Percentiles rank a stretch among this genome's conserved stretches.
These are phyloP conservation scores for Aspergillus baeticus DNA, from an alignment of 495 filamentous ascomycete genomes.

Conservation along the genomic window DNA sequence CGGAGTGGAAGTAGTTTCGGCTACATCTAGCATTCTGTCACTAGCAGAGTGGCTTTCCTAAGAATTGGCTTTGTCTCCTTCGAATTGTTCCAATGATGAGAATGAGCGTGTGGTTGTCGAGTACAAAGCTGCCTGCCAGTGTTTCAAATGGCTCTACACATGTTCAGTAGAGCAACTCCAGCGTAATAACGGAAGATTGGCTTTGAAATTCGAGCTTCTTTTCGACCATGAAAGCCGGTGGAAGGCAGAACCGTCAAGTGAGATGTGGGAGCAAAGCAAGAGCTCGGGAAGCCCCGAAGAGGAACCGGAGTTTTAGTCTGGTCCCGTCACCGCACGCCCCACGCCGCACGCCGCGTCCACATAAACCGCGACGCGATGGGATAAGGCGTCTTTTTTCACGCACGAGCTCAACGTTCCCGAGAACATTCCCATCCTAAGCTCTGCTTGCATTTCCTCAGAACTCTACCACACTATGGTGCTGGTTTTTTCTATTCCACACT, in stretches of 20 bases:
- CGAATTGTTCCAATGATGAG: background rate
- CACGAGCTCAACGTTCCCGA: conserved; percentile 7
- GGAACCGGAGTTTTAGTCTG: background rate
- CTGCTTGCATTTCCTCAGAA: conserved; percentile 23
- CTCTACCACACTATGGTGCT: conserved; percentile 18
- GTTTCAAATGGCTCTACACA: too few relatives aligned
- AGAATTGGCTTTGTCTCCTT: too few relatives aligned
- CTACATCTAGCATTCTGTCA: background rate
- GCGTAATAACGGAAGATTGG: too few relatives aligned
- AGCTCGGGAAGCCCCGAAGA: background rate
- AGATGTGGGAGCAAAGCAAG: background rate
- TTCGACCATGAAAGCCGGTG: too few relatives aligned
- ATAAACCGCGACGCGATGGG: conserved; percentile 39
- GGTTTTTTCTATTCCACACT: conserved; percentile 9
- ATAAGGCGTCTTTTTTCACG: conserved; percentile 21
- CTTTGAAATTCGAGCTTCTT: too few relatives aligned
- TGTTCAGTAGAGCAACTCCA: too few relatives aligned
- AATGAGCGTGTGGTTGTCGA: too few relatives aligned
- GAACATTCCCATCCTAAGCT: conserved; percentile 10
- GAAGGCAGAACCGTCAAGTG: background rate
- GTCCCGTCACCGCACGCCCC: background rate
- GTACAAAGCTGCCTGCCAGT: too few relatives aligned
- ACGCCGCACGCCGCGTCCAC: conserved; percentile 36
- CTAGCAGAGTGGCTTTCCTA: background rate
- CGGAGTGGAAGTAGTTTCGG: conserved; percentile 14